Percentiles rank a stretch among this genome's conserved stretches.
phyloP scores from a whole-genome alignment of 345 rosid genomes.

The Ailanthus altissimus region DNA sequence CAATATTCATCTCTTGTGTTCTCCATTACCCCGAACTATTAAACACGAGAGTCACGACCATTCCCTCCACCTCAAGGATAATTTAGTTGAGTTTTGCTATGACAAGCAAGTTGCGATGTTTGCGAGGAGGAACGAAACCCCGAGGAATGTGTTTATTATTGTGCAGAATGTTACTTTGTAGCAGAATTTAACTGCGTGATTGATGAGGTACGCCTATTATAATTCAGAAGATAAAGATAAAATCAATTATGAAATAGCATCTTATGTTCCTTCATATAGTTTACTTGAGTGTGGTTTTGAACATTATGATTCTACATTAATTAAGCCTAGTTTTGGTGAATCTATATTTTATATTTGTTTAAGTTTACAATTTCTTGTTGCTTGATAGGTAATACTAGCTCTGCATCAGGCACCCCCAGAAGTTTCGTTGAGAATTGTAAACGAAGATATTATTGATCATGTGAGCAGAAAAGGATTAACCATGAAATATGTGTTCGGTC shows the following conservation, averaged over 20 bases:
- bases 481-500: accelerated
- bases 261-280: background rate
- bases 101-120: background rate
- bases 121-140: background rate
- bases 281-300: background rate
- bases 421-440: background rate
- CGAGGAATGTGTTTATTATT: background rate
- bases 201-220: background rate
- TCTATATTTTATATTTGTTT: background rate
- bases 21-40: background rate
- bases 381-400: background rate
- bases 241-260: background rate
- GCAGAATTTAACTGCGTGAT: background rate
- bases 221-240: too few species aligned
- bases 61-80: background rate
- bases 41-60: background rate
- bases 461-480: background rate
- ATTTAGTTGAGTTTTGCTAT: background rate
- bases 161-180: background rate
- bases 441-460: background rate
- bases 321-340: background rate
- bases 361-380: background rate
- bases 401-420: background rate
- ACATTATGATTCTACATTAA: too few species aligned
- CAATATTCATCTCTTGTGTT: background rate